A percentile compares a stretch with the other conserved stretches of the same genome.
These are phyloP conservation scores for Blumeria graminis DNA, from an alignment of 2,329 filamentous ascomycete species.

Conservation along the genomic window DNA sequence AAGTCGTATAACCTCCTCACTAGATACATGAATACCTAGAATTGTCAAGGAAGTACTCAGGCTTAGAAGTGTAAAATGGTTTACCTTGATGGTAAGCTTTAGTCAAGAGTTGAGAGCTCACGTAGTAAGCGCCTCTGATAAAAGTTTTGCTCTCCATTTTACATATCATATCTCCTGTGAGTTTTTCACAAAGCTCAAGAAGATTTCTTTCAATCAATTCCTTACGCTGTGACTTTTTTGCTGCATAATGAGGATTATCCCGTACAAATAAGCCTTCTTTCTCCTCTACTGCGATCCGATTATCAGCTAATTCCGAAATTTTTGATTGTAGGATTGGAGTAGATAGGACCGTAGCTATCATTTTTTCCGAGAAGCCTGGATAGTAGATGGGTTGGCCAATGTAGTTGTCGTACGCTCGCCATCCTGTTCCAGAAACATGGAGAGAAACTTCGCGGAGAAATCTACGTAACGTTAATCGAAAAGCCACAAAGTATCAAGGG, in stretches of 20 bases:
- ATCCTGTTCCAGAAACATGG: constrained; percentile 79
- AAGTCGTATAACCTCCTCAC: constrained; percentile 70
- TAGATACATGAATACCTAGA: constrained; percentile 66
- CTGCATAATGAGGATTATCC: constrained; percentile 27
- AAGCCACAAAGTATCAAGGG: neutral
- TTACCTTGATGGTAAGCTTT: constrained; percentile 79
- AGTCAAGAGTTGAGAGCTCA: constrained; percentile 67
- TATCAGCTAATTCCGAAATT: constrained; percentile 53
- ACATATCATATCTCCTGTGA: constrained; percentile 93
- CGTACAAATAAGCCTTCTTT: constrained; percentile 41
- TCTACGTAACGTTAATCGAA: constrained; percentile 16
- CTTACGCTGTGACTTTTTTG: constrained; percentile 28
- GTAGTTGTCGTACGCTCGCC: constrained; percentile 78
- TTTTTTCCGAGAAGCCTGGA: constrained; percentile 70
- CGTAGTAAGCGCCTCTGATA: constrained; percentile 77
- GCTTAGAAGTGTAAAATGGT: neutral
- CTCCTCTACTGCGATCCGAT: constrained; percentile 52
- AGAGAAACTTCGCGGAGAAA: constrained; percentile 86
- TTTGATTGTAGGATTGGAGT: constrained; percentile 51
- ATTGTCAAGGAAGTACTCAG: neutral
- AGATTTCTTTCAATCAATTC: constrained; percentile 48
- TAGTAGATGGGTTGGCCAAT: constrained; percentile 91
- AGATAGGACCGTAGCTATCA: constrained; percentile 54
- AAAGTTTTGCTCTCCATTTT: constrained; percentile 93
- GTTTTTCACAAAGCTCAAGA: constrained; percentile 57